Percentiles rank a stretch among this genome's conserved stretches.
Conservation (phyloP, 2,329 filamentous ascomycete genomes). For the Epicoccum sorghinum region DNA sequence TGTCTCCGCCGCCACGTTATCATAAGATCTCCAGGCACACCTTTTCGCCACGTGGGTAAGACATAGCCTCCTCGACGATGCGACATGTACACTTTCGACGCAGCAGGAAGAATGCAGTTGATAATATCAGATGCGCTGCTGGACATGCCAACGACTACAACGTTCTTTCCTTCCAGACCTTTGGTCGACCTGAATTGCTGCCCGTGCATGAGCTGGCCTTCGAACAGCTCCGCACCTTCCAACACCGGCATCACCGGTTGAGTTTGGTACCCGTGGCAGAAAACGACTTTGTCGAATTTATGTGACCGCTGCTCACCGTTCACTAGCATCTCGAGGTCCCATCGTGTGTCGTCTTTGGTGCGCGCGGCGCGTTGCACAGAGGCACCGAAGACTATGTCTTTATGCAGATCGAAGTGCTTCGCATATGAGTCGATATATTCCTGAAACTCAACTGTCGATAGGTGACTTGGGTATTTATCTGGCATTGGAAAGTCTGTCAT, state of each 20-base stretch:
- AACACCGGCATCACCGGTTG: slow-evolving; percentile 47
- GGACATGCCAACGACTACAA: slow-evolving; percentile 54
- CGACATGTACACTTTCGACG: slow-evolving; percentile 51
- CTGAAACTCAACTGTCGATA: slow-evolving; percentile 37
- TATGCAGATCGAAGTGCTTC: slow-evolving; percentile 47
- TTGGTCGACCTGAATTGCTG: slow-evolving; percentile 28
- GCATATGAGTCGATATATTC: slow-evolving; percentile 52
- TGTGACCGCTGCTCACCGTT: slow-evolving; percentile 26
- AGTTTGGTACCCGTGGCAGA: slow-evolving; percentile 45
- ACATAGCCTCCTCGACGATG: slow-evolving; percentile 50
- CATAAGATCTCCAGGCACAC: slow-evolving; percentile 33
- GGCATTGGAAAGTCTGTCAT: slow-evolving; percentile 54
- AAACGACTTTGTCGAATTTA: slow-evolving; percentile 45
- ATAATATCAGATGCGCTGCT: slow-evolving; percentile 49
- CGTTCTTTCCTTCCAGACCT: slow-evolving; percentile 50
- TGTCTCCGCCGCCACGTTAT: slow-evolving; percentile 21
- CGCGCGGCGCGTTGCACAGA: slow-evolving; percentile 38
- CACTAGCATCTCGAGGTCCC: slow-evolving; percentile 39
- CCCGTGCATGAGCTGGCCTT: slow-evolving; percentile 49
- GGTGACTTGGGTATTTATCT: slow-evolving; percentile 34
- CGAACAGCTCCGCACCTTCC: slow-evolving; percentile 46
- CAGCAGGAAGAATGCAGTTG: slow-evolving; percentile 43
- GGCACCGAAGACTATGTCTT: slow-evolving; percentile 44
- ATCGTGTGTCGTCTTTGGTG: slow-evolving; percentile 35
- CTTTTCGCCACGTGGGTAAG: slow-evolving; percentile 42